phyloP scores from a whole-genome alignment of 805 yeast genomes.

The Yarrowia sp. region DNA sequence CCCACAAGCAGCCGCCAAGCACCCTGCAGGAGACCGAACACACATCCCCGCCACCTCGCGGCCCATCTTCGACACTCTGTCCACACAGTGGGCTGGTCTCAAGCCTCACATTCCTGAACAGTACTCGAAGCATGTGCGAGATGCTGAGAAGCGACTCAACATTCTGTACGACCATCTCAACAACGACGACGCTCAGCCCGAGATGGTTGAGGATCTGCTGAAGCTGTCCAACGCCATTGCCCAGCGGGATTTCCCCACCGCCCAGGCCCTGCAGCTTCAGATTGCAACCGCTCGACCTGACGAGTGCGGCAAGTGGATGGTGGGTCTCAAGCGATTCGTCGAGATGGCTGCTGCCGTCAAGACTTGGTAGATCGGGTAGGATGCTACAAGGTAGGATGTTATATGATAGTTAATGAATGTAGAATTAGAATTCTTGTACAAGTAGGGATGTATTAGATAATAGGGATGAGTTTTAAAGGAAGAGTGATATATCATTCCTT shows the following conservation, averaged over 20 bases:
- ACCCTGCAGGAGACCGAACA: conserved; percentile 70
- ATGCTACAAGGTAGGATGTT: not conserved
- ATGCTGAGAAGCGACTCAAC: conserved; percentile 81
- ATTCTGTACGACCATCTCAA: conserved; percentile 80
- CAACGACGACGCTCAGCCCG: conserved; percentile 68
- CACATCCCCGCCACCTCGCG: conserved; percentile 66
- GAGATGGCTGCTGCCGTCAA: conserved; percentile 59
- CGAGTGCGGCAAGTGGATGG: conserved; percentile 90
- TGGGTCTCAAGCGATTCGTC: conserved; percentile 87
- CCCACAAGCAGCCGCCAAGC: conserved; percentile 46
- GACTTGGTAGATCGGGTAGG: conserved; percentile 3
- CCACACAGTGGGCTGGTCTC: conserved; percentile 62
- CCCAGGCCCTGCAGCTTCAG: conserved; percentile 58
- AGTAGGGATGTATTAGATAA: not conserved
- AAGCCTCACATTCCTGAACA: conserved; percentile 78
- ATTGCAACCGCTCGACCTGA: conserved; percentile 69
- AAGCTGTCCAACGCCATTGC: conserved; percentile 60
- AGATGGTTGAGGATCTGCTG: conserved; percentile 61
- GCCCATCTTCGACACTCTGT: conserved; percentile 66
- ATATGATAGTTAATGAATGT: conserved; percentile 33
- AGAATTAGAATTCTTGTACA: conserved; percentile 15
- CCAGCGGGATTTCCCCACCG: conserved; percentile 62
- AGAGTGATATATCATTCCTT: too few relatives aligned
- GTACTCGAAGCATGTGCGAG: conserved; percentile 73
- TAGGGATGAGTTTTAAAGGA: too few relatives aligned